Conservation (phyloP, 768 basidiomycete genomes). For the Lactifluus hygrophoroides region DNA sequence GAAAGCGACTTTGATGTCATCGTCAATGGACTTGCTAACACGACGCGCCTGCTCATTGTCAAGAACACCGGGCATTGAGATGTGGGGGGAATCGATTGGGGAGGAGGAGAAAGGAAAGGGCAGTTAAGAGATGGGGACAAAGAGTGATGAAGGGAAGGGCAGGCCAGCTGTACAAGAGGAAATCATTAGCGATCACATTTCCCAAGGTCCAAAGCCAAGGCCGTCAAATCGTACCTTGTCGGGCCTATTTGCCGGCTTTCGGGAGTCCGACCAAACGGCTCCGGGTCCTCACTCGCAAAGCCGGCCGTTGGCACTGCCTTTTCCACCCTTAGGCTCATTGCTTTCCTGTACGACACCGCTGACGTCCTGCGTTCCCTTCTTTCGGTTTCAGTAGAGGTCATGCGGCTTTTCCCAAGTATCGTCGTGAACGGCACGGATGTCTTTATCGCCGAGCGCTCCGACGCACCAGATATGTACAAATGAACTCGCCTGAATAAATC, state of each 20-base stretch:
- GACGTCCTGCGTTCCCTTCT: background rate
- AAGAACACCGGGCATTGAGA: slow-evolving; percentile 16
- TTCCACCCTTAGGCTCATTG: background rate
- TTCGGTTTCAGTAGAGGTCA: background rate
- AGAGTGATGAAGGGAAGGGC: background rate
- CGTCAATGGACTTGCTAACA: slow-evolving; percentile 46
- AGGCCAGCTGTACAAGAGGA: slow-evolving; percentile 9
- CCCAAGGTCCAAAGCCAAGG: slow-evolving; percentile 6
- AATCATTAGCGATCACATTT: slow-evolving; percentile 17
- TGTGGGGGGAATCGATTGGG: background rate
- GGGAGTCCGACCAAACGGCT: slow-evolving; percentile 1
- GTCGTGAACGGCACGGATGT: background rate
- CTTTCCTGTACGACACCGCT: slow-evolving; percentile 1
- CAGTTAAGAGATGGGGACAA: background rate
- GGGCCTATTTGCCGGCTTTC: background rate
- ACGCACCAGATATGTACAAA: slow-evolving; percentile 17
- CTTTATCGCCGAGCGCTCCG: slow-evolving; percentile 13
- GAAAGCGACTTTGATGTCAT: slow-evolving; percentile 41
- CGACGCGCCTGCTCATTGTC: slow-evolving; percentile 38
- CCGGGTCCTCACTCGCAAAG: background rate
- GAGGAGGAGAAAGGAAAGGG: background rate
- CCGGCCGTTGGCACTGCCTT: background rate
- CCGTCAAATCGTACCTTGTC: background rate
- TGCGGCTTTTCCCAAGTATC: background rate
- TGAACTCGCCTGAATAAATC: slow-evolving; percentile 8